These are phyloP conservation scores for Apiotrichum porosum DNA, from an alignment of 1,284 basidiomycete genomes.

Conservation along the genomic window DNA sequence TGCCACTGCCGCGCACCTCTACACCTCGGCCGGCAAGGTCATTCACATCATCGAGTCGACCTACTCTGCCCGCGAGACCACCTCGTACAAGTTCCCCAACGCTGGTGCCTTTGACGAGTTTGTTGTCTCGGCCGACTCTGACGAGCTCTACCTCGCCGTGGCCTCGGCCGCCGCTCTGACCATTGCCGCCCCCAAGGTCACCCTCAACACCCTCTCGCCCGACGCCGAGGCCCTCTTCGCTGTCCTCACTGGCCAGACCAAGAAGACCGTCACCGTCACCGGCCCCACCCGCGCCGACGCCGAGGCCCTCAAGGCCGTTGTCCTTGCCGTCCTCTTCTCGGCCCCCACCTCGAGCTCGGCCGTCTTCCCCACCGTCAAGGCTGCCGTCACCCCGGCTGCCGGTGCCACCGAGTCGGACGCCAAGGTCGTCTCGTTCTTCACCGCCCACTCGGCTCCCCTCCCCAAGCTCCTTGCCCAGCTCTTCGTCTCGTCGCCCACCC, in stretches of 20 bases:
- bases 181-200: constrained; percentile 29
- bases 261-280: constrained; percentile 37
- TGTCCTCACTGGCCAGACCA: constrained; percentile 24
- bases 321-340: constrained; percentile 52
- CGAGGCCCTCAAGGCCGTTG: constrained; percentile 43
- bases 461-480: constrained; percentile 46
- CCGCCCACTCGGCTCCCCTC: constrained; percentile 39
- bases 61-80: constrained; percentile 38
- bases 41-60: constrained; percentile 48
- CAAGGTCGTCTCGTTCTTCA: constrained; percentile 51
- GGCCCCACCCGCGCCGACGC: constrained; percentile 37
- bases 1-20: constrained; percentile 57
- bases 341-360: constrained; percentile 38
- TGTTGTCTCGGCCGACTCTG: constrained; percentile 22
- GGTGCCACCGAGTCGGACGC: constrained; percentile 21
- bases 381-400: constrained; percentile 27
- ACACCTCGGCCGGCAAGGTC: constrained; percentile 31
- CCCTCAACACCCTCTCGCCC: constrained; percentile 40
- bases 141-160: constrained; percentile 34
- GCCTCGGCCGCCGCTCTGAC: constrained; percentile 31
- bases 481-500: constrained; percentile 46
- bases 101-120: constrained; percentile 26
- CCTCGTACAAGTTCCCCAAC: constrained; percentile 40
- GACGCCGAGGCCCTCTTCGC: constrained; percentile 30
- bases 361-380: constrained; percentile 41